A percentile compares a stretch with the other conserved stretches of the same genome.
Evolutionary conservation across 768 basidiomycete species (phyloP).

Genomic region (Rhodosporidiobolus sp.): DNA sequence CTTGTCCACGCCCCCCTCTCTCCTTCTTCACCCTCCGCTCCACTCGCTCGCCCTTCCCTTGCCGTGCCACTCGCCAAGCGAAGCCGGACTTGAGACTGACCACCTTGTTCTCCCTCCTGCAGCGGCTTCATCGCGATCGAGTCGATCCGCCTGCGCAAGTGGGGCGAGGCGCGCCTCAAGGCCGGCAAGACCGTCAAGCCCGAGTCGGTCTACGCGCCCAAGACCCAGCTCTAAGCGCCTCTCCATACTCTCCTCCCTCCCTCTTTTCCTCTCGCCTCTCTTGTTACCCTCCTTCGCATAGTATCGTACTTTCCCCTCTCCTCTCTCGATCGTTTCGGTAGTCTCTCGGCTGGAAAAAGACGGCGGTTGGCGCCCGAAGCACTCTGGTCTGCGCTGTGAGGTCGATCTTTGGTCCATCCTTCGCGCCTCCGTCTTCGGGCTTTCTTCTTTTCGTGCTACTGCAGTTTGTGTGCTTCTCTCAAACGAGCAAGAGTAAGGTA

Average conservation of each 20-base stretch:
- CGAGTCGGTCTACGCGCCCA: slow-evolving; percentile 37
- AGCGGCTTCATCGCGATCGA: slow-evolving; percentile 96
- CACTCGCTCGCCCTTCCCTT: no score
- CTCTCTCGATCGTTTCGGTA: slow-evolving; percentile 13
- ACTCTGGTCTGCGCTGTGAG: background rate
- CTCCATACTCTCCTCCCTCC: background rate
- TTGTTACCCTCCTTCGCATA: background rate
- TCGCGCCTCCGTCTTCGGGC: no score
- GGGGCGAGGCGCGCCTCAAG: slow-evolving; percentile 36
- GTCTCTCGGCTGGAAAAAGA: background rate
- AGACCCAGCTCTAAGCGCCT: slow-evolving; percentile 16
- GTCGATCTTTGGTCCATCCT: no score
- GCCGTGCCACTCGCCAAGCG: no score
- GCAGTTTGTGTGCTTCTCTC: no score
- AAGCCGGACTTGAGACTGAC: slow-evolving; percentile 14
- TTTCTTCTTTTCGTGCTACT: no score
- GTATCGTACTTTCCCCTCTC: slow-evolving; percentile 14
- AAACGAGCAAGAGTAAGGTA: no score
- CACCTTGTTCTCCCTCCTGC: background rate
- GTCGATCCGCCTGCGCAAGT: slow-evolving; percentile 72
- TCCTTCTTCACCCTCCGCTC: background rate
- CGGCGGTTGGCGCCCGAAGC: background rate
- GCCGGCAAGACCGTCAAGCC: slow-evolving; percentile 35
- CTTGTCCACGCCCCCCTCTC: background rate
- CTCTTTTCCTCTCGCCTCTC: background rate